phyloP scores from a whole-genome alignment of 2,329 filamentous ascomycete genomes.

The Phialocephala subalpina region DNA sequence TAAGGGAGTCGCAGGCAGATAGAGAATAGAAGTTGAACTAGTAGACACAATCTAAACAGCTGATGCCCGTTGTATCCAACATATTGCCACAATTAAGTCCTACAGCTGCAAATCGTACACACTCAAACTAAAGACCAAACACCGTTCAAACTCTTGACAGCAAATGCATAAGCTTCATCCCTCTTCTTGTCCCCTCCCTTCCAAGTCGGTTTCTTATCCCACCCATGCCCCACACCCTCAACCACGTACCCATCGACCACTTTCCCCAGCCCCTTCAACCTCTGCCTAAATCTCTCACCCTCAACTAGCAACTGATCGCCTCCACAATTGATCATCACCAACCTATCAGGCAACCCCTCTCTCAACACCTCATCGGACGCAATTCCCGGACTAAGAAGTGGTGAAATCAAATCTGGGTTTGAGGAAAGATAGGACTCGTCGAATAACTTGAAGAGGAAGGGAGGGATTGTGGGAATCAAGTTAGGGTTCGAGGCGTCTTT shows the following conservation, averaged over 20 bases:
- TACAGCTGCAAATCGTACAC: too few species aligned
- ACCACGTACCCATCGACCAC: slow-evolving; percentile 31
- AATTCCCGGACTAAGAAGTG: slow-evolving; percentile 29
- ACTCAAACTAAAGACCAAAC: slow-evolving; percentile 8
- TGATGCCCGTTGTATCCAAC: too few species aligned
- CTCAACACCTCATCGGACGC: slow-evolving; percentile 27
- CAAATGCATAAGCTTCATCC: slow-evolving; percentile 28
- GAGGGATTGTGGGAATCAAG: slow-evolving; percentile 18
- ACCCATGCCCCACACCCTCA: slow-evolving; percentile 31
- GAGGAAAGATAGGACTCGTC: slow-evolving; percentile 30
- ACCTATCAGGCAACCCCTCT: slow-evolving; percentile 25
- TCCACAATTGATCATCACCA: slow-evolving; percentile 32
- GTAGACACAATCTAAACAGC: too few species aligned
- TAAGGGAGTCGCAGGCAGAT: too few species aligned
- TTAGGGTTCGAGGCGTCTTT: slow-evolving; percentile 24
- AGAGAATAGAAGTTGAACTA: too few species aligned
- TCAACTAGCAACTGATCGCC: slow-evolving; percentile 32
- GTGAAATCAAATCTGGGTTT: slow-evolving; percentile 19
- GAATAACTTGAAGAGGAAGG: slow-evolving; percentile 18
- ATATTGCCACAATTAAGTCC: too few species aligned
- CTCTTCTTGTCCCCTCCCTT: slow-evolving; percentile 20
- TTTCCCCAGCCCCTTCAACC: slow-evolving; percentile 30
- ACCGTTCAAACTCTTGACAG: slow-evolving; percentile 19
- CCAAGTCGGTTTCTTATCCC: slow-evolving; percentile 34
- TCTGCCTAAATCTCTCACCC: slow-evolving; percentile 28